These are phyloP conservation scores for Saccharomycopsis vini DNA, from an alignment of 805 yeast species.

Conservation along the genomic window DNA sequence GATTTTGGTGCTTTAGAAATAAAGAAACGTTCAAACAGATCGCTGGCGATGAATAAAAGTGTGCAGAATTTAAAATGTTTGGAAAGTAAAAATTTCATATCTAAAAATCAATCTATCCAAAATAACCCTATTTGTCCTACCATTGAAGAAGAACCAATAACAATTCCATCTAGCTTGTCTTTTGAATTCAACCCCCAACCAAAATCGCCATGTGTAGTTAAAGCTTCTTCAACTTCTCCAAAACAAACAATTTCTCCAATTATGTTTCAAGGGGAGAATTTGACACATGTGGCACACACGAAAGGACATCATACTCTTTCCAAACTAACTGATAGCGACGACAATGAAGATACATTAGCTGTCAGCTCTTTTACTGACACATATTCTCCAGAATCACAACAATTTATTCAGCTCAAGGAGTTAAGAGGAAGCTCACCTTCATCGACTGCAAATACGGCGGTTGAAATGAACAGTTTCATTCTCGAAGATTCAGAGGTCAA, in stretches of 20 bases:
- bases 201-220: background rate
- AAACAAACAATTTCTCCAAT: background rate
- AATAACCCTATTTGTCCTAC: background rate
- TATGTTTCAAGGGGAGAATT: too few relatives aligned
- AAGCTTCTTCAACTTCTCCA: background rate
- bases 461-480: background rate
- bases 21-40: too few relatives aligned
- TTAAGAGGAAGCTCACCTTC: background rate
- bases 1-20: too few relatives aligned
- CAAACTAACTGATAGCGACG: background rate
- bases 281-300: constrained; percentile 1
- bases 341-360: background rate
- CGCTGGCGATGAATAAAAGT: too few relatives aligned
- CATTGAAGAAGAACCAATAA: background rate
- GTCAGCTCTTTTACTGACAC: background rate
- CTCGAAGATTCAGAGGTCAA: background rate
- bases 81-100: background rate
- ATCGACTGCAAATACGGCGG: background rate
- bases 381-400: background rate
- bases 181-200: background rate
- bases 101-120: background rate
- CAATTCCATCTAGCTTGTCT: background rate
- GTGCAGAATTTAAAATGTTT: background rate
- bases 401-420: background rate
- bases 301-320: constrained; percentile 9